Percentiles rank a stretch among this genome's conserved stretches.
Conservation (phyloP, 1,284 basidiomycete species). For the Fomitopsis schrenkii region DNA sequence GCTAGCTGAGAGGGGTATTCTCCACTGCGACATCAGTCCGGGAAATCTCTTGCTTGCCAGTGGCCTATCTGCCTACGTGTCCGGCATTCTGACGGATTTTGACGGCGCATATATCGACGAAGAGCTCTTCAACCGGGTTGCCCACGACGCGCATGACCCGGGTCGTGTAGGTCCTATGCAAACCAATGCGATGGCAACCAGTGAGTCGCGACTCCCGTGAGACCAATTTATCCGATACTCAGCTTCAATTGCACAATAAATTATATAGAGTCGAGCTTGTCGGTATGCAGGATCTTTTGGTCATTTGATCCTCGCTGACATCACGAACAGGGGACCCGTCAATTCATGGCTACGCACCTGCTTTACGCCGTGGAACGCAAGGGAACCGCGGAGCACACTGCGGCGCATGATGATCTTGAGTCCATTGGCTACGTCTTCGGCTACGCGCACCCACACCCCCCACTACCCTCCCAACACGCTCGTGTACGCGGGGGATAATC, state of each 20-base stretch:
- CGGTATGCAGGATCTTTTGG: neutral
- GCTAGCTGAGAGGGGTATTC: neutral
- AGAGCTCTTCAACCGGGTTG: neutral
- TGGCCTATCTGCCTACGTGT: neutral
- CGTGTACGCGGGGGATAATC: too few relatives aligned
- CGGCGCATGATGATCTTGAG: neutral
- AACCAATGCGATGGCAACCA: too few relatives aligned
- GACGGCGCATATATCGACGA: neutral
- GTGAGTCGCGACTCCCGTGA: too few relatives aligned
- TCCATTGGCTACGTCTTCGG: neutral
- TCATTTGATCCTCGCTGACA: neutral
- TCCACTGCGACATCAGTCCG: neutral
- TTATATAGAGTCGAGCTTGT: neutral
- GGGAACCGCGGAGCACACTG: neutral
- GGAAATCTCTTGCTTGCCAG: neutral
- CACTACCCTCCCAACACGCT: too few relatives aligned
- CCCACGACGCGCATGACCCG: neutral
- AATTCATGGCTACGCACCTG: neutral
- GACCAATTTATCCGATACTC: neutral
- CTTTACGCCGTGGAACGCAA: neutral
- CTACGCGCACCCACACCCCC: too few relatives aligned
- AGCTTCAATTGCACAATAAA: neutral
- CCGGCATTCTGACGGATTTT: neutral
- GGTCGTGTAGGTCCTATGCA: too few relatives aligned
- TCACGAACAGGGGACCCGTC: neutral